Evolutionary conservation across 306 rosid species (phyloP).

Genomic region (Geum urbanum): DNA sequence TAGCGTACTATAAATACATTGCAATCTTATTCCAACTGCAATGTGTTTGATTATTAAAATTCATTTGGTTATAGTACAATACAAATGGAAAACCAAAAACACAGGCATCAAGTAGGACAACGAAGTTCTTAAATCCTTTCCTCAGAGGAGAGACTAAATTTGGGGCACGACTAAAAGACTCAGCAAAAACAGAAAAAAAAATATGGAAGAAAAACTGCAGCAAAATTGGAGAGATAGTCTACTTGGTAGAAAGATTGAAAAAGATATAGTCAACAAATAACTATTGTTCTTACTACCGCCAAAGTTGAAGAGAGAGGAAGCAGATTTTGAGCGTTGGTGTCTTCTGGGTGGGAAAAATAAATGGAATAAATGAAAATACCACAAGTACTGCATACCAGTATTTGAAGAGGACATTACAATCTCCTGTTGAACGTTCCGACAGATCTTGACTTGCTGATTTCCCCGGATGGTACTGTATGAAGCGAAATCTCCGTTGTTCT

Average conservation of each 20-base stretch:
- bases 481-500: constrained; percentile 23
- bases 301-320: not conserved
- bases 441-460: constrained; percentile 19
- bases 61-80: not conserved
- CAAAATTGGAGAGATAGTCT: too few relatives aligned
- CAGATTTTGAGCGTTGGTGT: not conserved
- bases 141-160: not conserved
- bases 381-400: constrained; percentile 13
- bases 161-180: too few relatives aligned
- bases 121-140: not conserved
- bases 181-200: too few relatives aligned
- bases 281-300: not conserved
- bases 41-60: not conserved
- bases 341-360: not conserved
- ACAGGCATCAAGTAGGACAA: not conserved
- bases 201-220: too few relatives aligned
- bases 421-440: constrained; percentile 25
- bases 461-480: constrained; percentile 24
- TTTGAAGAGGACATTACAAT: constrained; percentile 18
- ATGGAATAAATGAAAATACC: not conserved
- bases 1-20: not conserved
- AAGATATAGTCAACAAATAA: not conserved
- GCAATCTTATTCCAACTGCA: not conserved
- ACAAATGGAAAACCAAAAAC: not conserved
- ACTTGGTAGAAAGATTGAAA: not conserved